Base-by-base conservation (phyloP, 768 basidiomycete species). In the Tephrocybe sp. region DNA sequence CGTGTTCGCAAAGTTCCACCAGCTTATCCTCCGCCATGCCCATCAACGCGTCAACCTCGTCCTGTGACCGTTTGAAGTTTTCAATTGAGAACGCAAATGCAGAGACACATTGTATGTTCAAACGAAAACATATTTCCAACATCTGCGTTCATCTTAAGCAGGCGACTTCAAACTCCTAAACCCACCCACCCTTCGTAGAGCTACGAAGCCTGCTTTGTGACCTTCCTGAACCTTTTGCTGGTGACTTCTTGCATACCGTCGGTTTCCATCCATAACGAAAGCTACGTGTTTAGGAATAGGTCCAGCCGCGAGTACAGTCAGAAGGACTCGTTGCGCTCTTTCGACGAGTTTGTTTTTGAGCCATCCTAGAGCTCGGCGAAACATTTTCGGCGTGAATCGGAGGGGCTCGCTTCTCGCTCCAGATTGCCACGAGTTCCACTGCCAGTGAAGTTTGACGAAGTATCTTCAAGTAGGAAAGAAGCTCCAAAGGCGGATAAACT, bases 61-160 rank as follows among this genome's bases (percentile, higher is more conserved):
- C 86, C 48, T 80, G 73, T 0, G 88, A 79, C 18, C 97, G 81
- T 55, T 90, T 90, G 73, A 98, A 98, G 71, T 98, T 99, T 61
- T 98, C 96, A 54, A 98, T 93, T 1, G 94, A 83, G 69, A 99
- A 99, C n/a, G 93, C 93, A 61, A 96, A 99, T n/a, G 88, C 90
- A 2, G 92, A 86, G 21, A 98, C 93, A 53, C 88, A 93, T 53
- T 73, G 78, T 42, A 99, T 78, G 11, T 83, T 73, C n/a, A 99
- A 77, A 1, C 79, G 74, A 18, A 96, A 72, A 60, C 95, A 95
- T 24, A 94, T 76, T 65, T 94, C 91, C 15, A 98, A 73, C 49
- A 92, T 77, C 95, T 98, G 56, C 11, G 37, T 21, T 24, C n/a
- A 41, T 10, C 18, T 15, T 36, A 9, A 15, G 30, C 17, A 1